A percentile compares a stretch with the other conserved stretches of the same genome.
These are phyloP conservation scores for Pseudocercospora macadamiae DNA, from an alignment of 2,329 filamentous ascomycete genomes.

Conservation along the genomic window DNA sequence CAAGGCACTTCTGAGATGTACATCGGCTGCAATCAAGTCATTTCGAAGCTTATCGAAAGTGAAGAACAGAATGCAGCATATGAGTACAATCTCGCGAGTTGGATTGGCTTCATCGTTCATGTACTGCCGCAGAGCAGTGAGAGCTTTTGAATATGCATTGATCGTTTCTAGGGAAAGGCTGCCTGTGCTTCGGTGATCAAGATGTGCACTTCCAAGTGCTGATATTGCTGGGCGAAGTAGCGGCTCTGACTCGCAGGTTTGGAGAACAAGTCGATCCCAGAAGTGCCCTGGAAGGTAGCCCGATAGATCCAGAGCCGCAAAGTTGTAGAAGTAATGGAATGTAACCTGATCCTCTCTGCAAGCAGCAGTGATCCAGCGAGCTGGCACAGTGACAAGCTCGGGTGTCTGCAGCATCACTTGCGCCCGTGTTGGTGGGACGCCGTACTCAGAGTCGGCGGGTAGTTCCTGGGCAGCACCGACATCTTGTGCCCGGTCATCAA, in stretches of 20 bases:
- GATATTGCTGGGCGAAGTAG: not conserved
- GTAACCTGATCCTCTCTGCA: not conserved
- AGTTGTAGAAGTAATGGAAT: not conserved
- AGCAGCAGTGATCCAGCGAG: no score
- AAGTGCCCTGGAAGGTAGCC: constrained; percentile 4
- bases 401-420: not conserved
- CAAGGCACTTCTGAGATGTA: not conserved
- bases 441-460: not conserved
- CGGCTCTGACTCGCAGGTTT: constrained; percentile 1
- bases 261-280: constrained; percentile 1
- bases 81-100: not conserved
- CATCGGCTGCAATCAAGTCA: not conserved
- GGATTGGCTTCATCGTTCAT: not conserved
- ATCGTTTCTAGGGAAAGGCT: not conserved
- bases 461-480: not conserved
- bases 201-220: not conserved
- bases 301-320: constrained; percentile 1
- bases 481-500: not conserved
- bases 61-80: constrained; percentile 6
- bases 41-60: constrained; percentile 1
- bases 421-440: not conserved
- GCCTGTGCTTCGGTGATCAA: not conserved
- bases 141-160: not conserved
- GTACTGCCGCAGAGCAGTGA: not conserved
- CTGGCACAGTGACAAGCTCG: not conserved